Evolutionary conservation across 106 monocot species (phyloP).

Genomic region (Phalaenopsis aphrodite): DNA sequence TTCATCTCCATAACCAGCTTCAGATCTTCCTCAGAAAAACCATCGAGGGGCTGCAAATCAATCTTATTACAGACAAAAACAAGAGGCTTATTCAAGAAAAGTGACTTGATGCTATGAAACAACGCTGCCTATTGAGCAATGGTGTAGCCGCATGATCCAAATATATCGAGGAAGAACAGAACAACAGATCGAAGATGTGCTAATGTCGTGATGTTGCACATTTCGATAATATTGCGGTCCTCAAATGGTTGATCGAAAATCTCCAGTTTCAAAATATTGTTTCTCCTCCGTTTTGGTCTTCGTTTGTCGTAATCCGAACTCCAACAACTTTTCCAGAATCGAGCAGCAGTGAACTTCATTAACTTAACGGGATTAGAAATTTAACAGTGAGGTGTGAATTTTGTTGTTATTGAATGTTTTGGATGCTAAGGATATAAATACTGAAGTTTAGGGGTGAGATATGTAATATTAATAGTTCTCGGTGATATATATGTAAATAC

Average conservation of each 20-base stretch:
- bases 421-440: too few relatives aligned
- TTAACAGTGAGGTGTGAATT: too few relatives aligned
- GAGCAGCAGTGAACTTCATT: too few relatives aligned
- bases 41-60: constrained; percentile 80
- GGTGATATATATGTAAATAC: too few relatives aligned
- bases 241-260: constrained; percentile 93
- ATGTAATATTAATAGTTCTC: too few relatives aligned
- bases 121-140: constrained; percentile 82
- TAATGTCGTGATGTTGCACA: constrained; percentile 95
- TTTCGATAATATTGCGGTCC: constrained; percentile 94
- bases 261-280: constrained; percentile 24
- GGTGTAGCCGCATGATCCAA: constrained; percentile 90
- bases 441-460: too few relatives aligned
- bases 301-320: too few relatives aligned
- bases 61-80: constrained; percentile 95
- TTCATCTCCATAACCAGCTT: constrained; percentile 87
- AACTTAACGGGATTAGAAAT: too few relatives aligned
- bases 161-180: constrained; percentile 84
- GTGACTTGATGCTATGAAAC: constrained; percentile 82
- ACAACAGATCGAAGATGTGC: constrained; percentile 77
- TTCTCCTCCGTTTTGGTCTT: too few relatives aligned
- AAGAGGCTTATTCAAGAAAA: constrained; percentile 91
- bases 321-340: too few relatives aligned
- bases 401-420: too few relatives aligned
- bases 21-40: constrained; percentile 74